Percentiles rank a stretch among this genome's conserved stretches.
Conservation (phyloP, 805 yeast genomes). For the Groenewaldozyma salmanticensis region DNA sequence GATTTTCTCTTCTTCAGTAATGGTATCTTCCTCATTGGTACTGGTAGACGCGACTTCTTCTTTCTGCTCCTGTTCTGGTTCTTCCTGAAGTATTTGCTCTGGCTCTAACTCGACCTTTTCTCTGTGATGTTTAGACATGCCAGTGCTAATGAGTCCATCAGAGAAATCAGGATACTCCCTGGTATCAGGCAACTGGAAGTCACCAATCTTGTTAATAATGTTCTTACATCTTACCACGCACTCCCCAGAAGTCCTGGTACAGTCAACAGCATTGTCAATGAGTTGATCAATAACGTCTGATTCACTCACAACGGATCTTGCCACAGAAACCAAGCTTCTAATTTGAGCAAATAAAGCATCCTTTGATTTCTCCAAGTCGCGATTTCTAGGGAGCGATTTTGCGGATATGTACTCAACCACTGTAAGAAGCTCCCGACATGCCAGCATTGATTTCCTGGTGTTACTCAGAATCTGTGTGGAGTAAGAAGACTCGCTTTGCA, state of each 20-base stretch:
- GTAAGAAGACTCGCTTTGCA: constrained; percentile 24
- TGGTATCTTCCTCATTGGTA: neutral
- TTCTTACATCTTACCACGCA: constrained; percentile 24
- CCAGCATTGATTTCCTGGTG: constrained; percentile 31
- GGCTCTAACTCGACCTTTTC: too few relatives aligned
- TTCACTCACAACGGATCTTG: constrained; percentile 28
- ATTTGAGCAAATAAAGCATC: constrained; percentile 27
- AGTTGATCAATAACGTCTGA: constrained; percentile 18
- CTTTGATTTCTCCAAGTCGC: constrained; percentile 25
- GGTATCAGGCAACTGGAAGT: constrained; percentile 20
- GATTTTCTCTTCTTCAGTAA: neutral
- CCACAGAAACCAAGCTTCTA: constrained; percentile 26
- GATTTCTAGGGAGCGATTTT: constrained; percentile 19
- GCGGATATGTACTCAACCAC: constrained; percentile 26
- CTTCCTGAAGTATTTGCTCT: too few relatives aligned
- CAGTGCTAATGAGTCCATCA: constrained; percentile 12
- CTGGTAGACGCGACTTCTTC: neutral
- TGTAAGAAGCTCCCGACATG: constrained; percentile 30
- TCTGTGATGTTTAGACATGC: too few relatives aligned
- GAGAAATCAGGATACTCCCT: constrained; percentile 24
- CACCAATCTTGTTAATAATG: constrained; percentile 23
- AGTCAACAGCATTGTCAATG: constrained; percentile 23
- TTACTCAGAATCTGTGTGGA: constrained; percentile 25
- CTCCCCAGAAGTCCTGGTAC: constrained; percentile 26
- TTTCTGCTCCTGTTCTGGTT: too few relatives aligned